A percentile compares a stretch with the other conserved stretches of the same genome.
Conservation (phyloP, 768 basidiomycete genomes). For the Leucogyrophana mollusca region DNA sequence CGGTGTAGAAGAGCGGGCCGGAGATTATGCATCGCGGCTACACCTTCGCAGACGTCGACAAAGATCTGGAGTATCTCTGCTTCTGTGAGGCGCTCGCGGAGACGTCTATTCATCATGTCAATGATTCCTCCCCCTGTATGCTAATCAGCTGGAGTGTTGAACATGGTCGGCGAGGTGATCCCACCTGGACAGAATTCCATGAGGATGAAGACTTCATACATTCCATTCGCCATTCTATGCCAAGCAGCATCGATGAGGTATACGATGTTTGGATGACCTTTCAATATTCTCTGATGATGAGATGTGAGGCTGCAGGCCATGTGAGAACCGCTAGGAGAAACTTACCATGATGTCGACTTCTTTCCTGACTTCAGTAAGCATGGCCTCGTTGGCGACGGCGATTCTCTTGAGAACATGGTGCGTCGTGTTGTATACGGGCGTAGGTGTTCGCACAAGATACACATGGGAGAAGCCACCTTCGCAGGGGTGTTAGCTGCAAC, state of each 20-base stretch:
- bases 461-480: constrained; percentile 98
- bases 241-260: constrained; percentile 95
- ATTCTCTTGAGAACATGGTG: constrained; percentile 98
- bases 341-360: constrained; percentile 99
- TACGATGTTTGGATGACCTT: constrained; percentile 93
- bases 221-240: constrained; percentile 78
- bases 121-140: constrained; percentile 91
- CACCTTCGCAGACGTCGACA: constrained; percentile 95
- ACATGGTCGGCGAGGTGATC: constrained; percentile 13
- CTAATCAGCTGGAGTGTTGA: constrained; percentile 12
- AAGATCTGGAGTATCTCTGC: constrained; percentile 97
- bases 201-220: constrained; percentile 95
- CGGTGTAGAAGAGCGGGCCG: constrained; percentile 90
- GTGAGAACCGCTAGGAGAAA: constrained; percentile 9
- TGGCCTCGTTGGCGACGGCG: constrained; percentile 84
- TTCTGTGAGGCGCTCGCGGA: constrained; percentile 93
- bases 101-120: constrained; percentile 98
- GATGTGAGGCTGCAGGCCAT: constrained; percentile 25
- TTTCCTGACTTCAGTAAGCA: constrained; percentile 92
- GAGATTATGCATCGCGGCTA: constrained; percentile 94
- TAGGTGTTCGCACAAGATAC: constrained; percentile 86
- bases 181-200: constrained; percentile 96
- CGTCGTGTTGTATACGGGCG: constrained; percentile 86
- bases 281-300: constrained; percentile 70
- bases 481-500: constrained; percentile 9